A percentile compares a stretch with the other conserved stretches of the same genome.
These are phyloP conservation scores for Cryptomeria japonica DNA, from an alignment of 75 land plant species.

Conservation along the genomic window DNA sequence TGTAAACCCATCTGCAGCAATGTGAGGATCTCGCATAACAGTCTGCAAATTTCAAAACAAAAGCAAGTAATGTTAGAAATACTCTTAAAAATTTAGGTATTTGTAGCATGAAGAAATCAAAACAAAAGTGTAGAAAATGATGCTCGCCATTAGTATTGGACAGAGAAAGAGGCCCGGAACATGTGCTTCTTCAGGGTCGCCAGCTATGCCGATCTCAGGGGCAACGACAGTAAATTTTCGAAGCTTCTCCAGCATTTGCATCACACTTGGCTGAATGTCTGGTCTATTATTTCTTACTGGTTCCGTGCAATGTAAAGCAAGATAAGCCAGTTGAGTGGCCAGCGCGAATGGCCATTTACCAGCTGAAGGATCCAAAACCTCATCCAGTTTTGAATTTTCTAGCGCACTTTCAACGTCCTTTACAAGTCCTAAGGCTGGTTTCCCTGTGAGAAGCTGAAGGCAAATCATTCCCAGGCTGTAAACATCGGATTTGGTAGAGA, in stretches of 20 bases:
- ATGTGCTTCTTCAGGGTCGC: neutral
- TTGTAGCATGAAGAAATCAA: neutral
- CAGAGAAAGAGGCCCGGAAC: conserved; percentile 44
- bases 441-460: conserved; percentile 60
- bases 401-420: conserved; percentile 47
- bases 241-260: conserved; percentile 26
- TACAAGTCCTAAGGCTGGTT: conserved; percentile 27
- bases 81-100: neutral
- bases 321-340: conserved; percentile 45
- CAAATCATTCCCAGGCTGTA: conserved; percentile 71
- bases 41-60: conserved; percentile 15
- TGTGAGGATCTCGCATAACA: conserved; percentile 20
- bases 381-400: conserved; percentile 18
- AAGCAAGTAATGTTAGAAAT: neutral
- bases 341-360: conserved; percentile 67
- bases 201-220: neutral
- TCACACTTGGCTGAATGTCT: conserved; percentile 42
- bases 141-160: conserved; percentile 45
- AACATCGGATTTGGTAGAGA: conserved; percentile 69
- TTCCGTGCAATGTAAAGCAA: conserved; percentile 54
- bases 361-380: conserved; percentile 44
- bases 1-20: conserved; percentile 28
- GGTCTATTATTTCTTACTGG: conserved; percentile 43
- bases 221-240: neutral
- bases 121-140: neutral